Base-by-base conservation (phyloP, 2,329 filamentous ascomycete genomes). In the Diplocarpon rosae region DNA sequence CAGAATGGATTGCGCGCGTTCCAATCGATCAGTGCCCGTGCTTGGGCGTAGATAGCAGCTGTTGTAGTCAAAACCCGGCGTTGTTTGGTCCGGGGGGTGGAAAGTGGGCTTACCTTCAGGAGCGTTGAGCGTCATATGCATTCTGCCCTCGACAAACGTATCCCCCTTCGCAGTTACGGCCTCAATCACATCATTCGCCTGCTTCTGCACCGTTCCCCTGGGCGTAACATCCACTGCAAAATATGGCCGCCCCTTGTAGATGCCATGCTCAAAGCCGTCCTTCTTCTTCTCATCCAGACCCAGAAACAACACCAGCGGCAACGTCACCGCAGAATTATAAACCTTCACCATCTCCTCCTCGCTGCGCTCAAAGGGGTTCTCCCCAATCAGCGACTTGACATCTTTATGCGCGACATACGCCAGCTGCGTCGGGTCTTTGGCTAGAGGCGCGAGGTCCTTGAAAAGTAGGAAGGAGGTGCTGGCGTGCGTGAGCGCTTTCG, bases 1-100 rank as follows among this genome's bases (percentile, higher is more conserved):
- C 92, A 98, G 71, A 87, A 98, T 27, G 83, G 84, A 65, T 94
- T 95, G 41, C 90, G 83, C 20, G 73, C 73, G 66, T 98, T 96
- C 92, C 92, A 98, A 68, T 96, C 92, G 30, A 93, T 70, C 20
- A 95, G 72, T 37, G 88, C 84, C 44, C 90, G 80, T 7, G 88
- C 85, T 65, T 95, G 86, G 12, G 87, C 90, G 56, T 88, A 95
- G 37, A 95, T 84, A 39, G 89, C 87, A 47, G 89, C 92, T 92
- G 27, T 24, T 24, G 20, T 24, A 24, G 20, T 24, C 20, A 24
- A 7, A 24, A 24, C 20, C 20, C 20, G 20, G 4, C 20, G 30
- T 32, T 20, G 17, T 15, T n/a, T 36, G 5, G 34, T 24, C 12
- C 7, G 11, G n/a, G n/a, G 12, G 14, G 40, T 34, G 9, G 34